Conservation (phyloP, 1,284 basidiomycete genomes). For the Filobasidium uniguttulatum region DNA sequence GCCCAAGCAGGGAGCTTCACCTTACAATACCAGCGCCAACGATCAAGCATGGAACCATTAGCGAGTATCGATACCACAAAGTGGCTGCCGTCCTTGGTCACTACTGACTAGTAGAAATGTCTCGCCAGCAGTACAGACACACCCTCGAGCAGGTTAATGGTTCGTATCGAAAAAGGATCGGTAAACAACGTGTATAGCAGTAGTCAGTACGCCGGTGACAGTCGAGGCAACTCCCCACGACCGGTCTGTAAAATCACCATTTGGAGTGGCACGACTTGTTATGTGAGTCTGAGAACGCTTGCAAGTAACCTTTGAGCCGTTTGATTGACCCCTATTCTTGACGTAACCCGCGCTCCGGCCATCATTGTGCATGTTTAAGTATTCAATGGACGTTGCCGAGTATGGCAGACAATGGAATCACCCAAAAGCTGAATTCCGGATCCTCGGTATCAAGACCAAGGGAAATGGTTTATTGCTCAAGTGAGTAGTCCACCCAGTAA, state of each 20-base stretch:
- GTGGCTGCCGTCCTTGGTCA: neutral
- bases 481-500: neutral
- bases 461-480: neutral
- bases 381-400: neutral
- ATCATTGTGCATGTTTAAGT: too few relatives aligned
- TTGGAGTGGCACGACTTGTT: neutral
- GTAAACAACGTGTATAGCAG: neutral
- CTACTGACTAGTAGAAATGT: neutral
- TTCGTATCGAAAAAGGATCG: conserved; percentile 3
- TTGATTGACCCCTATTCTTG: neutral
- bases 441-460: neutral
- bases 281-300: neutral
- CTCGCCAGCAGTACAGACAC: neutral
- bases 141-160: neutral
- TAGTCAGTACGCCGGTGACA: neutral
- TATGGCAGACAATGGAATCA: neutral
- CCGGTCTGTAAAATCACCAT: neutral
- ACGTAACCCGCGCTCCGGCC: neutral
- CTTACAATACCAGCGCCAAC: neutral
- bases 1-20: neutral
- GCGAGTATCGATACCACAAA: neutral
- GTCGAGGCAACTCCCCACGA: neutral
- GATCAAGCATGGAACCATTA: neutral
- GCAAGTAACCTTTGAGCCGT: neutral
- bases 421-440: neutral